A percentile compares a stretch with the other conserved stretches of the same genome.
Evolutionary conservation across 1,284 basidiomycete genomes (phyloP).

Genomic region (Fomes fomentarius): DNA sequence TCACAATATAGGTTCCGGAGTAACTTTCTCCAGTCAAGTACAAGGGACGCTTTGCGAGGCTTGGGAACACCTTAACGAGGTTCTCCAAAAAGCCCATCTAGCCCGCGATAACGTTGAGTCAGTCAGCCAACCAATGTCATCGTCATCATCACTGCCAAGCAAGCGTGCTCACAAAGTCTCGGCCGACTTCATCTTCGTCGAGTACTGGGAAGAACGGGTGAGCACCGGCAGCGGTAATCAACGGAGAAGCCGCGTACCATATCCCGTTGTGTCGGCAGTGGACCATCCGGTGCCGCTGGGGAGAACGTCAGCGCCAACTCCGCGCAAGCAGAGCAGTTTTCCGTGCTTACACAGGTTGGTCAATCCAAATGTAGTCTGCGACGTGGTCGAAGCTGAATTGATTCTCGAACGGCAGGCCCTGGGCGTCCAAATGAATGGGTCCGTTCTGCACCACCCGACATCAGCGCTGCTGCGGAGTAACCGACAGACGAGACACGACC

Average conservation of each 20-base stretch:
- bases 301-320: background rate
- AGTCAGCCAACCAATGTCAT: background rate
- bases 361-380: conserved; percentile 73
- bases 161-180: conserved; percentile 73
- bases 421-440: conserved; percentile 55
- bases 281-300: conserved; percentile 60
- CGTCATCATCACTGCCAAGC: background rate
- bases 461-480: background rate
- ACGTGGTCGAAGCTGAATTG: conserved; percentile 59
- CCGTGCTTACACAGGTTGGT: conserved; percentile 59
- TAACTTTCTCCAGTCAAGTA: conserved; percentile 39
- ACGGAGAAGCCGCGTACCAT: conserved; percentile 5
- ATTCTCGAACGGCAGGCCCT: conserved; percentile 55
- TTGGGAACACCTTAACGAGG: conserved; percentile 37
- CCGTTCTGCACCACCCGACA: conserved; percentile 54
- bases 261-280: conserved; percentile 56
- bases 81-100: conserved; percentile 33
- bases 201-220: conserved; percentile 43
- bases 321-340: background rate
- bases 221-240: background rate
- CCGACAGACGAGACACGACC: conserved; percentile 8
- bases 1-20: conserved; percentile 43
- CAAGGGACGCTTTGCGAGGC: conserved; percentile 33
- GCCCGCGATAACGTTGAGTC: background rate
- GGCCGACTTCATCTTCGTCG: conserved; percentile 69